phyloP scores from a whole-genome alignment of 108 stramenopile species.

The Fistulifera pelliculosa region DNA sequence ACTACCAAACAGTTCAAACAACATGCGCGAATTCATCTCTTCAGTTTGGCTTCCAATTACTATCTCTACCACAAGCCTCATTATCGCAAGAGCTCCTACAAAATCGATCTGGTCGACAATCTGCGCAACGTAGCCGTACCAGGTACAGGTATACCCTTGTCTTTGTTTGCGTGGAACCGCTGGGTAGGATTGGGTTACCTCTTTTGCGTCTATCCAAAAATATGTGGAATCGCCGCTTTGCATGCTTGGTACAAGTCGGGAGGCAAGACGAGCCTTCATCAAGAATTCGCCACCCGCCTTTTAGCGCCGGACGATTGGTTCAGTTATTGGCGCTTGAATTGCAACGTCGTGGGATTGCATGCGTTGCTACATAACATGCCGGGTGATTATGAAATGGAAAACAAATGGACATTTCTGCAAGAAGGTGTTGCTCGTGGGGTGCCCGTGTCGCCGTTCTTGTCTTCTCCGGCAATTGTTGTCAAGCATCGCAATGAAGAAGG shows the following conservation, averaged over 20 bases:
- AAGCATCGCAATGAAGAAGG: conserved; percentile 98
- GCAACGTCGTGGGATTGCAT: conserved; percentile 87
- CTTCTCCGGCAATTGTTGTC: conserved; percentile 80
- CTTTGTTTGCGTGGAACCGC: conserved; percentile 41
- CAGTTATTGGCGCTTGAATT: conserved; percentile 93
- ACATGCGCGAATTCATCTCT: conserved; percentile 83
- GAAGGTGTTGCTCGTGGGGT: conserved; percentile 70
- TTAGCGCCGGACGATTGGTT: conserved; percentile 96
- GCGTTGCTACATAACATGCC: conserved; percentile 73
- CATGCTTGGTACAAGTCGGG: conserved; percentile 48
- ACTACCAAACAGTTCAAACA: conserved; percentile 53
- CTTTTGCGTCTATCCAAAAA: conserved; percentile 62
- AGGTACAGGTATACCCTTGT: conserved; percentile 89
- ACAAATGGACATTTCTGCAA: conserved; percentile 95
- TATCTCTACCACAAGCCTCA: conserved; percentile 90
- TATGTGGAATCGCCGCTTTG: conserved; percentile 57
- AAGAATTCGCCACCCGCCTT: conserved; percentile 77
- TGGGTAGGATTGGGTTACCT: conserved; percentile 47
- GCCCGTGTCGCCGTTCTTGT: conserved; percentile 85
- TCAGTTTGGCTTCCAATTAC: conserved; percentile 77
- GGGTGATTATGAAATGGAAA: conserved; percentile 84
- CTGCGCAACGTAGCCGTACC: conserved; percentile 96
- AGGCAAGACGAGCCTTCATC: conserved; percentile 25
- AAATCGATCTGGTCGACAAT: conserved; percentile 84
- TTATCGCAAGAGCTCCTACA: conserved; percentile 86